These are phyloP conservation scores for Yamadazyma pseudoaaseri DNA, from an alignment of 1,139 yeast species.

Conservation along the genomic window DNA sequence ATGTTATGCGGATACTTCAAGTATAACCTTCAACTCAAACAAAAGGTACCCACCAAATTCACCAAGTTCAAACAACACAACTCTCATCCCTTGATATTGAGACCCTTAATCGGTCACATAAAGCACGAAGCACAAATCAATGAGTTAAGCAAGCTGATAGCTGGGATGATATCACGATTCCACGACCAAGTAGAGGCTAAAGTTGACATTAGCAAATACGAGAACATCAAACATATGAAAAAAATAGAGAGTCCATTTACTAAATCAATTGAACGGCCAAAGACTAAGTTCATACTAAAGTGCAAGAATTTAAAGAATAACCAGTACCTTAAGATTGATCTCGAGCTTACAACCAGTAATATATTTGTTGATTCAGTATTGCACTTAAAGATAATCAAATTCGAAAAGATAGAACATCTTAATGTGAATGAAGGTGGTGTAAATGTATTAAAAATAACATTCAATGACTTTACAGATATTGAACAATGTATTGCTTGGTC, in stretches of 20 bases:
- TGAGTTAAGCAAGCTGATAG: slow-evolving; percentile 23
- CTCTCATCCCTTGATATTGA: slow-evolving; percentile 51
- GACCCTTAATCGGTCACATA: slow-evolving; percentile 70
- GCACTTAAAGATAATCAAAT: slow-evolving; percentile 31
- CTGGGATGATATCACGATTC: slow-evolving; percentile 38
- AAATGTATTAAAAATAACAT: slow-evolving; percentile 44
- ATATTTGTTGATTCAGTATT: slow-evolving; percentile 40
- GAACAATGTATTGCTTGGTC: slow-evolving; percentile 71
- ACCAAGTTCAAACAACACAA: slow-evolving; percentile 52
- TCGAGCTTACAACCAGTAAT: slow-evolving; percentile 41
- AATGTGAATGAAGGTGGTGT: slow-evolving; percentile 32
- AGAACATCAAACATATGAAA: slow-evolving; percentile 21
- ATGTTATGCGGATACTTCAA: slow-evolving; percentile 62
- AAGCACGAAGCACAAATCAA: slow-evolving; percentile 57
- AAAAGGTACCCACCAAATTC: slow-evolving; percentile 46
- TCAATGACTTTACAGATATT: slow-evolving; percentile 60
- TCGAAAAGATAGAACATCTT: slow-evolving; percentile 28
- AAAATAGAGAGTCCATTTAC: slow-evolving; percentile 33
- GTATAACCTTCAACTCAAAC: slow-evolving; percentile 47
- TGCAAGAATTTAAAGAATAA: slow-evolving; percentile 12
- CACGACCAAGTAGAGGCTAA: slow-evolving; percentile 19
- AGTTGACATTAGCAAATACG: slow-evolving; percentile 23
- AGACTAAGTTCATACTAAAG: slow-evolving; percentile 21
- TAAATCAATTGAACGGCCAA: slow-evolving; percentile 39
- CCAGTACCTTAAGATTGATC: slow-evolving; percentile 24